These are phyloP conservation scores for Polytolypa hystricis DNA, from an alignment of 2,329 filamentous ascomycete species.

Conservation along the genomic window DNA sequence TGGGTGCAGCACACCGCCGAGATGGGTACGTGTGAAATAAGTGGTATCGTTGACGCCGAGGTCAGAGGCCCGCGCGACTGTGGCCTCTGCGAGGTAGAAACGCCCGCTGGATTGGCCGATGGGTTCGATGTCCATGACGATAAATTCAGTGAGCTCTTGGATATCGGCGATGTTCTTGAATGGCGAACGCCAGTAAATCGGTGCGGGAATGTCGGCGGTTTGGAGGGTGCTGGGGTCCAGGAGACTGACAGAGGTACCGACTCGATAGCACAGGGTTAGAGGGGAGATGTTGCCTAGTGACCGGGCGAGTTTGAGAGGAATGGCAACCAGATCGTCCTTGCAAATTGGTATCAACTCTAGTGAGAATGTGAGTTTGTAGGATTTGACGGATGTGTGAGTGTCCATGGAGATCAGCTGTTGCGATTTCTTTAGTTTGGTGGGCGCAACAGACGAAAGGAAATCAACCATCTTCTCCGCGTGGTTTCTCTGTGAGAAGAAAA, in stretches of 20 bases:
- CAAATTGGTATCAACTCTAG: slow-evolving; percentile 86
- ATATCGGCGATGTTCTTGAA: slow-evolving; percentile 77
- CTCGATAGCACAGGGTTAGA: slow-evolving; percentile 70
- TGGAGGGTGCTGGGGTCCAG: slow-evolving; percentile 86
- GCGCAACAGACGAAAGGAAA: slow-evolving; percentile 72
- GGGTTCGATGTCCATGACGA: slow-evolving; percentile 87
- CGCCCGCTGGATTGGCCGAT: slow-evolving; percentile 65
- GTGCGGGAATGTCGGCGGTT: slow-evolving; percentile 70
- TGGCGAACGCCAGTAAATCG: slow-evolving; percentile 82
- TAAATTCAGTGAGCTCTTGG: slow-evolving; percentile 77
- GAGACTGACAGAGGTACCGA: slow-evolving; percentile 82
- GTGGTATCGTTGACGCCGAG: slow-evolving; percentile 75
- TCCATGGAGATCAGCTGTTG: slow-evolving; percentile 91
- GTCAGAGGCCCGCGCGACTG: slow-evolving; percentile 76
- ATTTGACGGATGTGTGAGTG: slow-evolving; percentile 77
- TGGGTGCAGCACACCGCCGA: slow-evolving; percentile 72
- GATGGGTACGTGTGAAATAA: slow-evolving; percentile 82
- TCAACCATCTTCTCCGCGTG: slow-evolving; percentile 88
- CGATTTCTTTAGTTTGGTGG: slow-evolving; percentile 70
- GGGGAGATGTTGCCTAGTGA: slow-evolving; percentile 80
- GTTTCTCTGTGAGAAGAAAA: slow-evolving; percentile 83
- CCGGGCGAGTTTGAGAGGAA: slow-evolving; percentile 82
- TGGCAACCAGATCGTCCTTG: slow-evolving; percentile 91
- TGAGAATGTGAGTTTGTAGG: slow-evolving; percentile 90
- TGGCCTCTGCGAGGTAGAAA: slow-evolving; percentile 75